Conservation (phyloP, 768 basidiomycete genomes). For the Kwoniella europaea region DNA sequence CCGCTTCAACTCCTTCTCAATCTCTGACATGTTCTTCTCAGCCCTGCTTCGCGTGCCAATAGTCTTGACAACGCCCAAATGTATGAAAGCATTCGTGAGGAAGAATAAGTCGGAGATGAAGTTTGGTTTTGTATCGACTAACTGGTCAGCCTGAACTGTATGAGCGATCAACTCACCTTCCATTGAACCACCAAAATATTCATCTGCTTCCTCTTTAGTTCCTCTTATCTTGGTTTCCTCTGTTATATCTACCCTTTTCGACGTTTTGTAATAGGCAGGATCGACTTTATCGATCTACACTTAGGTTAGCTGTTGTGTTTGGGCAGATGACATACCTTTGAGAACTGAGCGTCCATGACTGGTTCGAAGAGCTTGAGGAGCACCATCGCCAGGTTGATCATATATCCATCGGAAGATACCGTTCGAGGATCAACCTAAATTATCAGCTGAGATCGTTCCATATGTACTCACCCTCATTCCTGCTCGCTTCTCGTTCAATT, state of each 20-base stretch:
- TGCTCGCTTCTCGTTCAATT: slow-evolving; percentile 79
- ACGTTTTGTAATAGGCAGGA: slow-evolving; percentile 74
- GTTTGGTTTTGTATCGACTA: slow-evolving; percentile 71
- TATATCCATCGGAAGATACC: slow-evolving; percentile 87
- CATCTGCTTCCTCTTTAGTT: slow-evolving; percentile 79
- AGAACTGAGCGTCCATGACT: slow-evolving; percentile 88
- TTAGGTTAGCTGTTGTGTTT: slow-evolving; percentile 12
- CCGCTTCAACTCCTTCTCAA: slow-evolving; percentile 75
- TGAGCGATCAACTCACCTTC: slow-evolving; percentile 32
- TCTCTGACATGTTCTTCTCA: slow-evolving; percentile 62
- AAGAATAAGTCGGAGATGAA: slow-evolving; percentile 97
- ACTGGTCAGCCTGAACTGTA: neutral
- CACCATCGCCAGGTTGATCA: slow-evolving; percentile 85
- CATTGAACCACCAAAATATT: slow-evolving; percentile 67
- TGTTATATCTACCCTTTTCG: slow-evolving; percentile 71
- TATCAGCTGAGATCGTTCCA: slow-evolving; percentile 9
- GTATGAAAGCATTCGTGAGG: slow-evolving; percentile 80
- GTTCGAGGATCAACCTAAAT: slow-evolving; percentile 79
- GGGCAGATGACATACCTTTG: slow-evolving; percentile 66
- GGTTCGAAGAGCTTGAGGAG: slow-evolving; percentile 87
- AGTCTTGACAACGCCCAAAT: slow-evolving; percentile 83
- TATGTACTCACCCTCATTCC: slow-evolving; percentile 75
- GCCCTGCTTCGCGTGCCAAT: slow-evolving; percentile 70
- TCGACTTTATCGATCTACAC: slow-evolving; percentile 88
- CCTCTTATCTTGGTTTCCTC: slow-evolving; percentile 96